A percentile compares a stretch with the other conserved stretches of the same genome.
Evolutionary conservation across 2,329 filamentous ascomycete species (phyloP).

Genomic region (Cercospora canescens): DNA sequence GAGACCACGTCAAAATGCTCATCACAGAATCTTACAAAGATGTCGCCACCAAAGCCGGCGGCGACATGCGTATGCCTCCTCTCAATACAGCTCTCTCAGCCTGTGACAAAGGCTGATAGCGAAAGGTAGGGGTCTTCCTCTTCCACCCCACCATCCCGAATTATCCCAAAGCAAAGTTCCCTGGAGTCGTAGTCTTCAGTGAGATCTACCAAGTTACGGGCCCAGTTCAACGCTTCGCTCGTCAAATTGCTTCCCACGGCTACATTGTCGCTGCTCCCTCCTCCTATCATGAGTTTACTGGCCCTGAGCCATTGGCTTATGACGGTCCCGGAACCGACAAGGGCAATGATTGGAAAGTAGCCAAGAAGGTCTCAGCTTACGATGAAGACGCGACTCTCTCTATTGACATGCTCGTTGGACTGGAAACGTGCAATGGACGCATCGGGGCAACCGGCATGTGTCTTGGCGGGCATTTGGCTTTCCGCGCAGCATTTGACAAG

Average conservation of each 20-base stretch:
- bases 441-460: constrained; percentile 76
- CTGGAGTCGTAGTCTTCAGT: constrained; percentile 83
- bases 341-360: constrained; percentile 83
- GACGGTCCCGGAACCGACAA: constrained; percentile 83
- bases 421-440: constrained; percentile 54
- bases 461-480: constrained; percentile 84
- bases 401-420: constrained; percentile 42
- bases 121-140: constrained; percentile 72
- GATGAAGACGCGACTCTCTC: constrained; percentile 59
- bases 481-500: constrained; percentile 70
- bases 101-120: constrained; percentile 27
- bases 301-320: constrained; percentile 79
- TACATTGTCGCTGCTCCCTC: constrained; percentile 91
- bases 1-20: constrained; percentile 50
- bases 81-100: constrained; percentile 10
- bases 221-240: constrained; percentile 82
- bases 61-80: constrained; percentile 56
- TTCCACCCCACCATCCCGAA: constrained; percentile 83
- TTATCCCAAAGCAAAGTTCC: constrained; percentile 87
- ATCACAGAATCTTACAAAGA: constrained; percentile 61
- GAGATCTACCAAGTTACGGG: constrained; percentile 94
- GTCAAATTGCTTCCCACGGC: constrained; percentile 88
- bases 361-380: constrained; percentile 78
- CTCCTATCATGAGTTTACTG: constrained; percentile 90
- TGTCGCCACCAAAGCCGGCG: constrained; percentile 60